A percentile compares a stretch with the other conserved stretches of the same genome.
These are phyloP conservation scores for Alnus glutinosa DNA, from an alignment of 306 rosid species.

Conservation along the genomic window DNA sequence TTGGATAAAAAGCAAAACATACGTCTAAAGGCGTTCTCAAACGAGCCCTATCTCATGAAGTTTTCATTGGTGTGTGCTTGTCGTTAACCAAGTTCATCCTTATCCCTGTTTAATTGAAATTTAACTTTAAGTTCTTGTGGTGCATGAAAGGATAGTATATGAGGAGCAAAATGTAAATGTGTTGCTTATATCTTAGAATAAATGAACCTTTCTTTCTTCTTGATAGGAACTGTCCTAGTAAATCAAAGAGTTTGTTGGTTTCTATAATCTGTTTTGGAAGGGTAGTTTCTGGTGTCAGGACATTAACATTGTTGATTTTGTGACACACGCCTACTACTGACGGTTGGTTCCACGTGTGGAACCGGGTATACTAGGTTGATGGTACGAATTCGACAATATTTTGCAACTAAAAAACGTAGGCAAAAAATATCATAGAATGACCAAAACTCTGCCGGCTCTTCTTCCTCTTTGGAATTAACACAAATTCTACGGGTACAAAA, in stretches of 20 bases:
- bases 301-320: background rate
- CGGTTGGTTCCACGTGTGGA: background rate
- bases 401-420: background rate
- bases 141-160: background rate
- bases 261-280: background rate
- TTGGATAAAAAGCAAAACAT: no score
- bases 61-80: background rate
- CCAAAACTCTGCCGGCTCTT: background rate
- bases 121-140: background rate
- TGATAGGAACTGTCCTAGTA: background rate
- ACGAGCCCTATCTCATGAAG: background rate
- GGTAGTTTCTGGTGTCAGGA: background rate
- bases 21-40: no score
- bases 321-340: background rate
- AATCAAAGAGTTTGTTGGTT: background rate
- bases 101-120: background rate
- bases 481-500: no score
- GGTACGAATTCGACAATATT: background rate
- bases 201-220: background rate
- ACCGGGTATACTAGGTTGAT: background rate
- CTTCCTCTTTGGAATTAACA: background rate
- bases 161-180: background rate
- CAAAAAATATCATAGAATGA: background rate
- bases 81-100: background rate
- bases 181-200: background rate